These are phyloP conservation scores for Ustilago nuda DNA, from an alignment of 1,284 basidiomycete genomes.

Conservation along the genomic window DNA sequence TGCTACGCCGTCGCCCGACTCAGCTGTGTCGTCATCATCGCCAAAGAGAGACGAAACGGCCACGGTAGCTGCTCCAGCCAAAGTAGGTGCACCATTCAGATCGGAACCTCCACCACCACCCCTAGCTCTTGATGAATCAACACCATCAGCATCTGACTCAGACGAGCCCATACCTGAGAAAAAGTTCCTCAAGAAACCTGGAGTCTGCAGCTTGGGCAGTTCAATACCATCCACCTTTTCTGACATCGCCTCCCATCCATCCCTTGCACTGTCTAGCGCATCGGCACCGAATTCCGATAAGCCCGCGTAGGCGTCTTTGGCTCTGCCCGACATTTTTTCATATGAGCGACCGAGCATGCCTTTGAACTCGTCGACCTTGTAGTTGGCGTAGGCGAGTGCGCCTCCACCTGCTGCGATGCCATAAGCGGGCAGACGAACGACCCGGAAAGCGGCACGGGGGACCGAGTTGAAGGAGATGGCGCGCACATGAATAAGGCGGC, in stretches of 20 bases:
- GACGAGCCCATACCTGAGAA: slow-evolving; percentile 21
- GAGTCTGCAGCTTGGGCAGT: slow-evolving; percentile 45
- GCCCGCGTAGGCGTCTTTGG: slow-evolving; percentile 47
- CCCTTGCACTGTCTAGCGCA: slow-evolving; percentile 48
- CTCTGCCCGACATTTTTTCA: slow-evolving; percentile 36
- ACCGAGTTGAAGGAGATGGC: slow-evolving; percentile 66
- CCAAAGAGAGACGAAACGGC: slow-evolving; percentile 47
- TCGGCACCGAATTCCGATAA: slow-evolving; percentile 53
- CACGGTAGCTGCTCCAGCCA: slow-evolving; percentile 51
- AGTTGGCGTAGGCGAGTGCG: slow-evolving; percentile 64
- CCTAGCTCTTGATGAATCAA: slow-evolving; percentile 7
- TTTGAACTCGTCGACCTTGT: slow-evolving; percentile 65
- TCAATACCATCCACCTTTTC: slow-evolving; percentile 47
- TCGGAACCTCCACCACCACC: slow-evolving; percentile 25
- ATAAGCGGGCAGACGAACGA: slow-evolving; percentile 60
- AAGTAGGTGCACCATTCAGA: slow-evolving; percentile 25
- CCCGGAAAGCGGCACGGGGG: slow-evolving; percentile 59
- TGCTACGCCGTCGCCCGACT: slow-evolving; percentile 6
- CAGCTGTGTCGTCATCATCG: slow-evolving; percentile 23
- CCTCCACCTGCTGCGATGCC: slow-evolving; percentile 62
- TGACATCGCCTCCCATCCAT: slow-evolving; percentile 40
- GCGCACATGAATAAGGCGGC: slow-evolving; percentile 60
- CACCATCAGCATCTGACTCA: slow-evolving; percentile 14
- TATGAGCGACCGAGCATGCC: slow-evolving; percentile 45
- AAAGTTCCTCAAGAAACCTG: slow-evolving; percentile 43